phyloP scores from a whole-genome alignment of 176 grass and related monocot genomes.

The Paspalum notatum region DNA sequence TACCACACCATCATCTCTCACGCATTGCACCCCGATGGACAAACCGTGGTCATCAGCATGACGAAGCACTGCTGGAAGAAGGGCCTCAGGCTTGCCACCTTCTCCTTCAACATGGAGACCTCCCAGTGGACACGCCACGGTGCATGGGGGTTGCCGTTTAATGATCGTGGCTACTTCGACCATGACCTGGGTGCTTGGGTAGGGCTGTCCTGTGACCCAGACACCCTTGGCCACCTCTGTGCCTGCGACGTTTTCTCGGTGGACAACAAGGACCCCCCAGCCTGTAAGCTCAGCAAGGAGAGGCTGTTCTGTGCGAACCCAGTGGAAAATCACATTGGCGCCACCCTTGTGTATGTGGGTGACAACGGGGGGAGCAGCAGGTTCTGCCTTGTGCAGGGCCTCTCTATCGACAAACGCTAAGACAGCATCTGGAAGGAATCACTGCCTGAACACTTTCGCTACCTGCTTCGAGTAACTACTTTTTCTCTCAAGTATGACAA shows the following conservation, averaged over 20 bases:
- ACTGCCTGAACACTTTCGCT: neutral
- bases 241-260: neutral
- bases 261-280: neutral
- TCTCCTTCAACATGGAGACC: neutral
- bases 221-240: neutral
- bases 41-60: neutral
- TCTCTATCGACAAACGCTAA: neutral
- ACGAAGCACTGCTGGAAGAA: neutral
- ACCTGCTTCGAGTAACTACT: neutral
- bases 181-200: neutral
- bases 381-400: neutral
- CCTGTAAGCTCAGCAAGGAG: neutral
- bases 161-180: neutral
- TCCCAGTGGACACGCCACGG: neutral
- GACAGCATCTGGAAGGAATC: neutral
- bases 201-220: neutral
- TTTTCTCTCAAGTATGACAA: slow-evolving; percentile 23
- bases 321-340: neutral
- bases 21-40: neutral
- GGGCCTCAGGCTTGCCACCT: neutral
- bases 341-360: neutral
- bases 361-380: neutral
- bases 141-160: neutral
- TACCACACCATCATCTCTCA: neutral
- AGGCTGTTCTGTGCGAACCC: neutral